These are phyloP conservation scores for Mycena leptocephala DNA, from an alignment of 768 basidiomycete species.

Conservation along the genomic window DNA sequence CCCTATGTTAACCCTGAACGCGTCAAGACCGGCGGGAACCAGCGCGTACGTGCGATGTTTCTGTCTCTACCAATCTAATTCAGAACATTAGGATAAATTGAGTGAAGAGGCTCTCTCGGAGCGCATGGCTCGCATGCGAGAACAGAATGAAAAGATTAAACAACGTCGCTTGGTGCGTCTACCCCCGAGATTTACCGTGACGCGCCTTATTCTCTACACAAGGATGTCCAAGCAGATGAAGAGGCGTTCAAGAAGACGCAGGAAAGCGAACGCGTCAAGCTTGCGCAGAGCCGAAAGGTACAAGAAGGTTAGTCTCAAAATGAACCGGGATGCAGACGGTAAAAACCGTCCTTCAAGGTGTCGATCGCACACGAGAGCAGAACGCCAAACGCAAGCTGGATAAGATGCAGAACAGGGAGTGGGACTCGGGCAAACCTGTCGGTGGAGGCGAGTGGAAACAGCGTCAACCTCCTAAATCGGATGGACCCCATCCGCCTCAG, in stretches of 20 bases:
- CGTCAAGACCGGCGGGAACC: constrained; percentile 86
- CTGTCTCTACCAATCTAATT: constrained; percentile 7
- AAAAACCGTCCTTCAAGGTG: constrained; percentile 41
- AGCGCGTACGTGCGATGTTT: constrained; percentile 66
- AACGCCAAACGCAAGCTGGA: constrained; percentile 88
- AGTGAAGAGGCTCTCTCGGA: constrained; percentile 78
- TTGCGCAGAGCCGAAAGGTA: constrained; percentile 72
- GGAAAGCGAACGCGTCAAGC: constrained; percentile 73
- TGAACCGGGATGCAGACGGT: background rate
- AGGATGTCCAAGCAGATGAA: constrained; percentile 90
- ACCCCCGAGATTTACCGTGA: background rate
- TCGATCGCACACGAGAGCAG: constrained; percentile 83
- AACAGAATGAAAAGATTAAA: constrained; percentile 86
- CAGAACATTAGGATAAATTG: constrained; percentile 70
- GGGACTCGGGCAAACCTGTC: constrained; percentile 83
- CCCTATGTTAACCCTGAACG: constrained; percentile 89
- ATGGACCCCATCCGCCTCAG: background rate
- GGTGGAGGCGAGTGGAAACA: constrained; percentile 47
- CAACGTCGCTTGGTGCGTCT: constrained; percentile 72
- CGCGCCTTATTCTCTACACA: constrained; percentile 20
- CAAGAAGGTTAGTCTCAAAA: constrained; percentile 61
- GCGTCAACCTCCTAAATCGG: constrained; percentile 28
- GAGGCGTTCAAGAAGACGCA: constrained; percentile 83
- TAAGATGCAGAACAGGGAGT: constrained; percentile 85
- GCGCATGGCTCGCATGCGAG: constrained; percentile 78